Conservation (phyloP, 2,329 filamentous ascomycete species). For the Lachnellula subtilissima region DNA sequence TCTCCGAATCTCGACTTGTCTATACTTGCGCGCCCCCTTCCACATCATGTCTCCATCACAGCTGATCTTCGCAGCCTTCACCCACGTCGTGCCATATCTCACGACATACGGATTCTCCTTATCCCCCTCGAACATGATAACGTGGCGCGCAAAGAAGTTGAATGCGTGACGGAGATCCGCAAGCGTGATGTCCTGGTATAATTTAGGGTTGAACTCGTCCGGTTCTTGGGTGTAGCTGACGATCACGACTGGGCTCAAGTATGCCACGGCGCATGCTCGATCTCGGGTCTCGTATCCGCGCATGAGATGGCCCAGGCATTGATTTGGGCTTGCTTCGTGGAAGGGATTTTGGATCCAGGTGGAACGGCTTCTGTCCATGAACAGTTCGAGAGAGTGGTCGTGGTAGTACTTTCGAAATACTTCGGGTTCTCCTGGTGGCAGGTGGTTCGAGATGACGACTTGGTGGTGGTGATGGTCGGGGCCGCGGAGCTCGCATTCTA, state of each 20-base stretch:
- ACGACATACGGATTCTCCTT: not conserved
- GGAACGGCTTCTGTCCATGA: not conserved
- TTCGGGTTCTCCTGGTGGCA: not conserved
- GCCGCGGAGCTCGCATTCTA: not conserved
- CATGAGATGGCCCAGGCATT: not conserved
- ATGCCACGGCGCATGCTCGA: not conserved
- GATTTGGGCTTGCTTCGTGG: not conserved
- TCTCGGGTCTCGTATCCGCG: not conserved
- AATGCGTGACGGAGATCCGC: not conserved
- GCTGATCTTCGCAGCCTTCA: not conserved
- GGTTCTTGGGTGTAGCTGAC: not conserved
- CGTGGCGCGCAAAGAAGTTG: not conserved
- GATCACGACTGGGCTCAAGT: not conserved
- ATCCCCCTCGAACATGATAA: not conserved
- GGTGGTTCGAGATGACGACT: not conserved
- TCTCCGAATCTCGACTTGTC: not conserved
- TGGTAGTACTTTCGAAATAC: not conserved
- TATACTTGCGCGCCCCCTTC: not conserved
- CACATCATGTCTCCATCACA: not conserved
- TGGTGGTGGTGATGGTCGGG: not conserved
- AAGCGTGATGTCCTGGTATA: not conserved
- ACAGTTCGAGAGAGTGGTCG: not conserved
- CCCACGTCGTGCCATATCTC: not conserved
- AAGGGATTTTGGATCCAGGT: not conserved
- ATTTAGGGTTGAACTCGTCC: not conserved